Base-by-base conservation (phyloP, 805 yeast genomes). In the Myxozyma mucilagina region DNA sequence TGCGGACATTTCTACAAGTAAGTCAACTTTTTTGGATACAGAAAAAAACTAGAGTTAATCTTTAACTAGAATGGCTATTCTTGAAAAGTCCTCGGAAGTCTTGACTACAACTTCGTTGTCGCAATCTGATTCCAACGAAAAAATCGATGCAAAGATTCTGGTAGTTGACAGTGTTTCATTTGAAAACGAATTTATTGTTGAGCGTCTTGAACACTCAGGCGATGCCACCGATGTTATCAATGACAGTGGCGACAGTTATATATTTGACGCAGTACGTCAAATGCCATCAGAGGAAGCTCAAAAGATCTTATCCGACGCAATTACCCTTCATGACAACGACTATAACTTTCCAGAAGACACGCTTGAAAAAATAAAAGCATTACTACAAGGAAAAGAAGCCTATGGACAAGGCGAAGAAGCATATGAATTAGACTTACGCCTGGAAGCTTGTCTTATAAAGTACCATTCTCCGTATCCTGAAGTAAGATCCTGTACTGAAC, bases 401-500 rank as follows among this genome's bases (percentile, higher is more conserved):
- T 62, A 62, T 24, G 61, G 63, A 14, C 48, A 42, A 14, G 61
- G 60, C 8, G 51, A 53, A 8, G 54, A 52, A n/a, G 34, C 54
- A 9, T 62, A 59, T 36, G 61, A 65, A 9, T 66, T 77, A 16
- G 77, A 76, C 45, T 71, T 75, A 38, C 75, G 74, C 4, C 44
- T 58, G 11, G 57, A 56, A 20, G 64, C 64, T 1, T 41, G 53
- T 29, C 24, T 60, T 48, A 44, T 60, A 31, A 50, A 53, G 47
- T 56, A 35, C 34, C 57, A 60, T 31, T 63, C 67, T 11, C 59
- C 65, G 2, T 81, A 81, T 60, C 83, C 84, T 8, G 85, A 82
- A 85, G 84, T n/a, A 20, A 79, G 90, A 71, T 82, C 88, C 32
- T 81, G 85, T 24, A 78, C 80, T 8, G 38, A 29, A 10, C 81